Percentiles rank a stretch among this genome's conserved stretches.
Conservation (phyloP, 1,284 basidiomycete species). For the Boletus sp. region DNA sequence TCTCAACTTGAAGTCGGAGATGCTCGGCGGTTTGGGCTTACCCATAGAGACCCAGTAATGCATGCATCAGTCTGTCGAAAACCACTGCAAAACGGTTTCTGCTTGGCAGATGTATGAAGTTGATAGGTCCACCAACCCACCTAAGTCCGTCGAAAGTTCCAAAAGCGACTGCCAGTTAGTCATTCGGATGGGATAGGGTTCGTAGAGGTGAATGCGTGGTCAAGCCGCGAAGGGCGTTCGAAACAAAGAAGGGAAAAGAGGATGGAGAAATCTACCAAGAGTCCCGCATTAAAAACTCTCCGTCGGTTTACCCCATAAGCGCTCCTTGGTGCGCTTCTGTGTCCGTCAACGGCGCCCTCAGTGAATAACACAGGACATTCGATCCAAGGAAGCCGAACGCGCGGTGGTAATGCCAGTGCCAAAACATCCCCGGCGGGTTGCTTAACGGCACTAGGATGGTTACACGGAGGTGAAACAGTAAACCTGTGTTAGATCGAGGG, state of each 20-base stretch:
- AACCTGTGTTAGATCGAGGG: slow-evolving; percentile 7
- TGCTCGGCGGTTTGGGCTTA: slow-evolving; percentile 5
- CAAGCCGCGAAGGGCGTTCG: background rate
- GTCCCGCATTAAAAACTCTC: slow-evolving; percentile 16
- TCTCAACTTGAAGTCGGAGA: slow-evolving; percentile 3
- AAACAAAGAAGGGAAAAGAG: slow-evolving; percentile 2
- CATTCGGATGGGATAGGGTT: slow-evolving; percentile 17
- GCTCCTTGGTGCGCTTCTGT: slow-evolving; percentile 13
- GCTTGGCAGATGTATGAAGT: background rate
- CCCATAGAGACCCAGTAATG: slow-evolving; percentile 31
- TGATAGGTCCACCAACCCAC: slow-evolving; percentile 15
- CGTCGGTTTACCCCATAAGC: slow-evolving; percentile 3
- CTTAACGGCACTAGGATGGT: slow-evolving; percentile 20
- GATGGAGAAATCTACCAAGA: background rate
- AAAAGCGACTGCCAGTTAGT: slow-evolving; percentile 27
- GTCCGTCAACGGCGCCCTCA: slow-evolving; percentile 8
- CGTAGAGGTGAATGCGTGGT: slow-evolving; percentile 4
- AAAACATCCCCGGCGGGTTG: slow-evolving; percentile 14
- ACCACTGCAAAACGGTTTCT: slow-evolving; percentile 11
- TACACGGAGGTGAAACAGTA: slow-evolving; percentile 9
- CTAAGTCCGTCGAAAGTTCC: slow-evolving; percentile 23
- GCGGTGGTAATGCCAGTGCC: slow-evolving; percentile 13
- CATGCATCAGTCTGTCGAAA: slow-evolving; percentile 30
- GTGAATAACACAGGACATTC: background rate
- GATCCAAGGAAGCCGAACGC: slow-evolving; percentile 20